Evolutionary conservation across 441 rosid species (phyloP), one percentile per base, ranked within the genome.

Genomic region (Iberis amara): DNA sequence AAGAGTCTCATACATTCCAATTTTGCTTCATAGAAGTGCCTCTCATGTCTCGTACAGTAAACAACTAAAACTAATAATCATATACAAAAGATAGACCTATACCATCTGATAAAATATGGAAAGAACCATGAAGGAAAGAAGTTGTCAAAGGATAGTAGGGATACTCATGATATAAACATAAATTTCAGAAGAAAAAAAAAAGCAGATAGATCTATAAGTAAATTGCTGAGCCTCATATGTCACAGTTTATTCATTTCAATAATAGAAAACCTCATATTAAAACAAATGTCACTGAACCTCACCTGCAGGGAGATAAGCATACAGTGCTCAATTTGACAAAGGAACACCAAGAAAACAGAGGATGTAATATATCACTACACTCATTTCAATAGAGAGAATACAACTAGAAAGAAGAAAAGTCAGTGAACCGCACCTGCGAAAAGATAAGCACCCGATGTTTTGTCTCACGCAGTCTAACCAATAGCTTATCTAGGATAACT

Each of bases 371-470:
- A 48, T 53, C 47, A 53, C 11, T 27, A 44, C 15, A 43, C 41
- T 48, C 39, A 56, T 51, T 31, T 32, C n/a, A 36, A 48, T n/a
- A 23, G 9, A 10, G 10, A 39, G 13, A 36, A 54, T 41, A 6
- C 39, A 23, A 38, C 40, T 32, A 44, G 36, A 8, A 36, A 38
- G 41, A 50, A 15, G 27, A 49, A 57, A 57, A 50, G 27, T 39
- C 57, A 51, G 3, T 21, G 65, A 66, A 55, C 71, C 75, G 44
- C 69, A 94, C 99, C 99, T 94, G 99, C 3, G 99, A 94, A 67
- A 94, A 94, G 54, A 94, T 85, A 62, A 94, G 75, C 61, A 94
- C 95, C 28, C 99, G 96, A 66, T 89, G 99, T 66, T 85, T 94
- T 46, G 99, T 94, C 80, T 78, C 89, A 60, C 84, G 94, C 81